These are phyloP conservation scores for Saussurea involucrata DNA, from an alignment of 129 eudicot species.

Conservation along the genomic window DNA sequence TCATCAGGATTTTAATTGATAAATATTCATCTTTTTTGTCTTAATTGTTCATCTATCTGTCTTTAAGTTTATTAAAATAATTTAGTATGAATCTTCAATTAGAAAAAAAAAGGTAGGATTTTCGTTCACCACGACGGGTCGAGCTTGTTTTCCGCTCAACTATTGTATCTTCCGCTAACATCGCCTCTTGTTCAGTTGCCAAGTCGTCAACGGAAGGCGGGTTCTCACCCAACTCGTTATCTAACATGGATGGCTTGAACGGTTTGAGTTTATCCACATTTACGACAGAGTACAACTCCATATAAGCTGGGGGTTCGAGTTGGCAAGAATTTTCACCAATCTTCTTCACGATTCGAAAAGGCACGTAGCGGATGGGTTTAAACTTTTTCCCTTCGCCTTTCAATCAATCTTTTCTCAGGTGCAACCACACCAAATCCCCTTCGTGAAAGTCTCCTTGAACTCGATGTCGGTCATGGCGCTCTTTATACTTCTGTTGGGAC, in stretches of 20 bases:
- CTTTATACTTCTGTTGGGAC: neutral
- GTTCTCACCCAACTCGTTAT: neutral
- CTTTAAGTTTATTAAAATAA: too few species aligned
- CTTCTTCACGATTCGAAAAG: neutral
- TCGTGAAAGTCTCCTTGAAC: neutral
- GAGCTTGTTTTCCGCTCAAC: too few species aligned
- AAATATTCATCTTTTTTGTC: too few species aligned
- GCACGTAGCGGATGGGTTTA: constrained; percentile 8
- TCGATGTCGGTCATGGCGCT: neutral
- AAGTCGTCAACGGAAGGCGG: neutral
- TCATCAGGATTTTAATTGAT: too few species aligned
- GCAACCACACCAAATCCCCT: constrained; percentile 6
- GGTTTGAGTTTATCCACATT: constrained; percentile 1
- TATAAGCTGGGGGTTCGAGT: neutral
- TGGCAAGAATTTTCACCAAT: constrained; percentile 3
- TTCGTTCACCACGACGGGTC: too few species aligned
- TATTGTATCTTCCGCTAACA: neutral
- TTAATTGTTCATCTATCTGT: too few species aligned
- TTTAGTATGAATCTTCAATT: too few species aligned
- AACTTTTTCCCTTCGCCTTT: neutral
- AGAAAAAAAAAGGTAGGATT: too few species aligned
- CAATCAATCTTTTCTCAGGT: neutral
- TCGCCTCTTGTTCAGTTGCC: neutral
- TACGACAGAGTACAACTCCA: neutral
- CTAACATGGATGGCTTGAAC: neutral